A percentile compares a stretch with the other conserved stretches of the same genome.
phyloP scores from a whole-genome alignment of 1,284 basidiomycete genomes.

The Agroathelia rolfsii region DNA sequence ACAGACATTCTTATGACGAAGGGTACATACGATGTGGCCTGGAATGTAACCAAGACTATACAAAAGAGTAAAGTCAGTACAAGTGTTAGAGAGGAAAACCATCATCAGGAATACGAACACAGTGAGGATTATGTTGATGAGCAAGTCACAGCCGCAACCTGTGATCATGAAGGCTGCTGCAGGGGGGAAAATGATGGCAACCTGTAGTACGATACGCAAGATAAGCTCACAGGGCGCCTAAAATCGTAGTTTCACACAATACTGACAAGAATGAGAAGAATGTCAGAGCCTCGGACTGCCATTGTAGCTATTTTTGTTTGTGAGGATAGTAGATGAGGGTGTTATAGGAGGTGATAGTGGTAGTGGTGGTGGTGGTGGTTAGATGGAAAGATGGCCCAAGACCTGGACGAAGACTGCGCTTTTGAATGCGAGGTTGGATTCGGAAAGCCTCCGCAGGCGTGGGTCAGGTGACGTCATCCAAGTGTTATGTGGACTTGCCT shows the following conservation, averaged over 20 bases:
- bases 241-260: not conserved
- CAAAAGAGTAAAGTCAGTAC: no score
- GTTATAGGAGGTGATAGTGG: constrained; percentile 17
- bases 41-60: constrained; percentile 16
- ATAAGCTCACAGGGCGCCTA: constrained; percentile 17
- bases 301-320: constrained; percentile 1
- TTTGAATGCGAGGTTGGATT: no score
- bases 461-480: no score
- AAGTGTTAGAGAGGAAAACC: no score
- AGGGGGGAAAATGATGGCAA: constrained; percentile 63
- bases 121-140: constrained; percentile 57
- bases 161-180: constrained; percentile 56
- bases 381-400: not conserved
- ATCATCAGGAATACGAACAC: constrained; percentile 24
- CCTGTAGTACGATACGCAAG: constrained; percentile 33
- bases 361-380: constrained; percentile 18
- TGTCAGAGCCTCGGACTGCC: constrained; percentile 40
- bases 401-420: no score
- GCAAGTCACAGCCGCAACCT: constrained; percentile 61
- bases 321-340: not conserved
- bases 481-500: no score
- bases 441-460: no score
- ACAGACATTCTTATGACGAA: not conserved
- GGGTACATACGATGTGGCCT: constrained; percentile 14
- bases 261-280: constrained; percentile 37